Evolutionary conservation across 1,139 yeast genomes (phyloP).

Genomic region (Hemisphaericaspora lyxosophila): DNA sequence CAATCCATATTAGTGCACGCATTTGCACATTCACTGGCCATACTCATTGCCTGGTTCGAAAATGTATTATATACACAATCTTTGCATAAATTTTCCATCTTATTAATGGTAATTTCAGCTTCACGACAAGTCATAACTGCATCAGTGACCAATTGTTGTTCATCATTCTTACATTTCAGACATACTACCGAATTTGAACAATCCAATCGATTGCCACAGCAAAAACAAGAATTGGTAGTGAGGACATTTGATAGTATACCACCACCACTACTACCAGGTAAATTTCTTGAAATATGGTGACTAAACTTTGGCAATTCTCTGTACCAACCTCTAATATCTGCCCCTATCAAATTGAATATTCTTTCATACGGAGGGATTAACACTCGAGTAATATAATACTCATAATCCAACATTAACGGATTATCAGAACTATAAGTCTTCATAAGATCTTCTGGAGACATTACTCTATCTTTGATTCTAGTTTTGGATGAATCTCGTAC

Average conservation of each 20-base stretch:
- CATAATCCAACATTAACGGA: slow-evolving; percentile 62
- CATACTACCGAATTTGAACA: slow-evolving; percentile 18
- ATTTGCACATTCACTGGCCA: slow-evolving; percentile 15
- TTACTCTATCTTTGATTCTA: slow-evolving; percentile 74
- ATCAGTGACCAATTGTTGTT: slow-evolving; percentile 20
- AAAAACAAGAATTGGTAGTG: slow-evolving; percentile 12
- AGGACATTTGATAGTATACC: slow-evolving; percentile 2
- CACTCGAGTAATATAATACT: slow-evolving; percentile 80
- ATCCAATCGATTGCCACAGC: slow-evolving; percentile 23
- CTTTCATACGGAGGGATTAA: slow-evolving; percentile 88
- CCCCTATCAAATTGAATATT: slow-evolving; percentile 79
- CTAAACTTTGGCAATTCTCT: slow-evolving; percentile 55
- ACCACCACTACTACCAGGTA: no score
- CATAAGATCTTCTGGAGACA: slow-evolving; percentile 73
- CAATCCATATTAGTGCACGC: slow-evolving; percentile 36
- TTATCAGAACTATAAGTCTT: slow-evolving; percentile 30
- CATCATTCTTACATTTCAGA: slow-evolving; percentile 20
- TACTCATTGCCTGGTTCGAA: slow-evolving; percentile 14
- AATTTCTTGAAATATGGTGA: slow-evolving; percentile 1
- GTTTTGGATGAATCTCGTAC: slow-evolving; percentile 63
- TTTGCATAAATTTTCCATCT: slow-evolving; percentile 23
- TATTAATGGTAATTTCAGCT: slow-evolving; percentile 11
- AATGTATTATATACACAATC: slow-evolving; percentile 25
- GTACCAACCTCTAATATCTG: slow-evolving; percentile 76
- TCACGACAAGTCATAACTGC: slow-evolving; percentile 19